Base-by-base conservation (phyloP, 2,329 filamentous ascomycete species). In the Scedosporium dehoogii region DNA sequence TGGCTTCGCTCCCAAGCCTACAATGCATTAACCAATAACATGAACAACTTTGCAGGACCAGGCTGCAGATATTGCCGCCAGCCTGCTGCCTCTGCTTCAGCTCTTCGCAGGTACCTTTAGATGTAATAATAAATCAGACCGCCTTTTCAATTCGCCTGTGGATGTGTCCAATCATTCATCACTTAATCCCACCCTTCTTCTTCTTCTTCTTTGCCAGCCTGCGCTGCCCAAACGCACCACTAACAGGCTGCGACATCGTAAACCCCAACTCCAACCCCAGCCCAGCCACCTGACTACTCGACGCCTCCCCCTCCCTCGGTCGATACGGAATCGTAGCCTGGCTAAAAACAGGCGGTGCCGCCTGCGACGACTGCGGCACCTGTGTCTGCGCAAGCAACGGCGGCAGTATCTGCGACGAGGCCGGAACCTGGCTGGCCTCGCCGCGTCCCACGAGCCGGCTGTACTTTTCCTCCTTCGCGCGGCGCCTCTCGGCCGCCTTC, bases 211-310 rank as follows among this genome's bases (percentile, higher is more conserved):
- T 79, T 61, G 70, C 73, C 65, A 70, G 73, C 64, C 72, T 74
- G 59, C 79, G 72, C 65, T 74, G 74, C 27, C 79, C 80, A 74
- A 80, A 80, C 4, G 70, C 66, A 2, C 80, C 80, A n/a, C 73
- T 63, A 14, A 77, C 68, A 9, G 77, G 75, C 67, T 81, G 79
- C 60, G 78, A 80, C 73, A 79, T 79, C n/a, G 73, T 71, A 60
- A 73, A 25, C 27, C 27, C 27, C 27, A 29, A 29, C 10, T 23
- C 51, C 51, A 29, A 23, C 51, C 51, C 21, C 23, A 6, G 18
- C 12, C 51, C 65, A 3, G 69, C 23, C n/a, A n/a, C 48, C 33
- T 61, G 59, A n/a, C 59, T 61, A 42, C 46, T 55, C 46, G 38
- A n/a, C 33, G 53, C 16, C 23, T 58, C 53, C 23, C 41, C 53